These are phyloP conservation scores for Dactylellina drechsleri DNA, from an alignment of 2,329 filamentous ascomycete species.

Conservation along the genomic window DNA sequence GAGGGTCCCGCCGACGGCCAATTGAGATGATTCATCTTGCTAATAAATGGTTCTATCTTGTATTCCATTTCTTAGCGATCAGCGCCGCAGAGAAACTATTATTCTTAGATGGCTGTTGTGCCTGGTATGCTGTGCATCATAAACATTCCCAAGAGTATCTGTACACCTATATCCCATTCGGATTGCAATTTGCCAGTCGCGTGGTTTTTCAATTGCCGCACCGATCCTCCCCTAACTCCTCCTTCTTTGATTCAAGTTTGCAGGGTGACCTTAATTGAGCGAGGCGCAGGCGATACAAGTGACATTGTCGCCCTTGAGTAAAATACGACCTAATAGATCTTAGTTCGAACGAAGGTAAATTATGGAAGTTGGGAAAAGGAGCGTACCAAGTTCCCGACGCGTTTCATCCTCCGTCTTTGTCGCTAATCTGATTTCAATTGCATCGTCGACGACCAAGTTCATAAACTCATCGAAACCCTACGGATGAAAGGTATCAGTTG, in stretches of 20 bases:
- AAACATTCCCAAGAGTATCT: not conserved
- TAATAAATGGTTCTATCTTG: not conserved
- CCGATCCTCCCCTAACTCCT: too few species aligned
- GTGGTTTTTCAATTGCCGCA: too few species aligned
- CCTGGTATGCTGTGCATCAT: constrained; percentile 16
- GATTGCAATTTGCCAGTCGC: too few species aligned
- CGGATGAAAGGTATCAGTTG: constrained; percentile 6
- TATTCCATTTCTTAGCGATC: not conserved
- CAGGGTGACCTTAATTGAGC: constrained; percentile 18
- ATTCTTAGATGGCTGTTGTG: constrained; percentile 4
- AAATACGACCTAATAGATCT: constrained; percentile 68
- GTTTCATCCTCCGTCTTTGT: constrained; percentile 84
- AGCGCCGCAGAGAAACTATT: too few species aligned
- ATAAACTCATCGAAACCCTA: constrained; percentile 99
- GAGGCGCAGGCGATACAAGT: constrained; percentile 54
- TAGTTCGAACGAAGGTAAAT: not conserved
- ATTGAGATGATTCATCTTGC: constrained; percentile 11
- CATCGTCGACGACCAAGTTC: constrained; percentile 97
- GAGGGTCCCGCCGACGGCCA: not conserved
- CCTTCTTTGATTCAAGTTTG: too few species aligned
- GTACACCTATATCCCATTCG: too few species aligned
- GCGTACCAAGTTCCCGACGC: constrained; percentile 78
- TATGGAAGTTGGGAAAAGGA: not conserved
- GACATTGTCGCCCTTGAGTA: constrained; percentile 75
- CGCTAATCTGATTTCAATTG: constrained; percentile 86